Evolutionary conservation across 352 stramenopile species (phyloP), one percentile per base, ranked within the genome.

Genomic region (Ochromonadaceae sp.): DNA sequence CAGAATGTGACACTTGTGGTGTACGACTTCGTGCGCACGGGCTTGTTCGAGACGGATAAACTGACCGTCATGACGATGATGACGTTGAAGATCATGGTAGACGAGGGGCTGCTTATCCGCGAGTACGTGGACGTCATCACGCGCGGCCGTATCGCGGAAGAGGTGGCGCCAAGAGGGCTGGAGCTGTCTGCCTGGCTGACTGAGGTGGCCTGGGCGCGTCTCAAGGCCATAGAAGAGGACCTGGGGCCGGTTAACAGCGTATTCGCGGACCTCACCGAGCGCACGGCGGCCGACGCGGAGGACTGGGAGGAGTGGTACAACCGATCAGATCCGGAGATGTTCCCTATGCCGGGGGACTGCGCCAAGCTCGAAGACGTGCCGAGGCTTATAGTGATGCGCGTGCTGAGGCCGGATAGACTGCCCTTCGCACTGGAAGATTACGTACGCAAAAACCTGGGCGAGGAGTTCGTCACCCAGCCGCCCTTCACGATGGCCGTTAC

Each of bases 261-360:
- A 25, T 92, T 93, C 49, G 66, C 83, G 55, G 78, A 81, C 42
- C 66, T 95, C 2, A 84, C 78, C 10, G 85, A 91, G 62, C 80
- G 81, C 22, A 84, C 95, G 38, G 85, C 92, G 61, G 88, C 86
- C 36, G 85, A 95, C 44, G 82, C 83, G 0, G 88, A 95, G 30
- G 85, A 92, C 34, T 96, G 88, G 88, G 72, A 84, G 22, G 90
- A 92, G 67, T 96, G 88, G 88, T 96, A 92, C 70, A 84, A 89
- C n/a, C 76, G 81, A 0, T 77, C 89, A 66, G 78, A 88, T 55
- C 85, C 86, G 4, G 88, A 96, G 73, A 69, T 81, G 12, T 74
- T 84, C 31, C 84, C 86, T 32, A 70, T 92, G 0, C 87, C 87
- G 3, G 87, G 87, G 0, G 83, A 93, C 61, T 92, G 17, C 65